Evolutionary conservation across 2,329 filamentous ascomycete genomes (phyloP), one percentile per base, ranked within the genome.

Genomic region (Neoascochyta sp.): DNA sequence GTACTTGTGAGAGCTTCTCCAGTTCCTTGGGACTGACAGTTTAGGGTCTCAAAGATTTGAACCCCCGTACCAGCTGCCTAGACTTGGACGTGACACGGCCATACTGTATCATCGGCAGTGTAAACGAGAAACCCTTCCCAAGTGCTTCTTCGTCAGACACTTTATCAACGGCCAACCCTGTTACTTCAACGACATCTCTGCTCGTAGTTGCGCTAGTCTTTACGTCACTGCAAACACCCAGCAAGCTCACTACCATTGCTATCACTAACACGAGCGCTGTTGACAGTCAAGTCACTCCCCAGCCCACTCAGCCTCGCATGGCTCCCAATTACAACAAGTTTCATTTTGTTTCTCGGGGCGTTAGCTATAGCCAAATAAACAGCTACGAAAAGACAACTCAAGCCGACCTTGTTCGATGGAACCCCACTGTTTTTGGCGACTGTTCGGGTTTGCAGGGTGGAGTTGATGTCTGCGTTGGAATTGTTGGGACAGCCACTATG

Each of bases 391-490:
- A 27, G 15, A 39, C 39, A 16, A 29, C 31, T 5, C 27, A 27
- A 12, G 26, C 22, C 6, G 25, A 43, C 21, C 31, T 43, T 22
- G 18, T 26, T 2, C 16, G 9, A n/a, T 43, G 33, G 33, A 43
- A 43, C 21, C 22, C 36, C 6, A 17, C 21, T 11, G 29, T 43
- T 12, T 26, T 29, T 4, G 13, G 24, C 20, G 26, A 29, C 25
- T 38, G 30, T 26, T 24, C 24, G 9, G 31, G 23, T 23, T 15
- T 43, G 20, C 34, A 30, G 30, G 33, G 26, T 10, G 29, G 35
- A 7, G 29, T 33, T 10, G 29, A 39, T 16, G 32, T 32, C 20
- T 45, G 41, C 22, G 29, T 36, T 20, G 16, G 29, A 24, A 8
- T 31, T 22, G 23, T 33, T 14, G 35, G 23, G 9, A 22, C 21